These are phyloP conservation scores for Podaxis sp. DNA, from an alignment of 768 basidiomycete species.

Conservation along the genomic window DNA sequence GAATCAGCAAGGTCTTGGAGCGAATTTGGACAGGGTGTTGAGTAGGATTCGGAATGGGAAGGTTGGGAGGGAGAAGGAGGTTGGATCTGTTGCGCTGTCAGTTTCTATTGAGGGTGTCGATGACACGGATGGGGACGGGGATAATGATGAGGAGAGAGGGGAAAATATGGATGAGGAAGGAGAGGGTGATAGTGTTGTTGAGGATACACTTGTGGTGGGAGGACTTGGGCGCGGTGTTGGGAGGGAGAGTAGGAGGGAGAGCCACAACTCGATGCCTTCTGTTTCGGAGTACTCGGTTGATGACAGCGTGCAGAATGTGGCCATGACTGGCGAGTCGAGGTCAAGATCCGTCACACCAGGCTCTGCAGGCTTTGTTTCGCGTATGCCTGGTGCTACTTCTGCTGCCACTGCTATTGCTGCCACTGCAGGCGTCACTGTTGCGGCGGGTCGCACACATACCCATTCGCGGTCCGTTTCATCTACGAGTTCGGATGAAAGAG, in stretches of 20 bases:
- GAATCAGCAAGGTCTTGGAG: conserved; percentile 58
- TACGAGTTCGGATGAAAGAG: not conserved
- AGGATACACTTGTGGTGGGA: conserved; percentile 2
- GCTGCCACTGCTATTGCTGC: conserved; percentile 13
- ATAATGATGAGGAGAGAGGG: not conserved
- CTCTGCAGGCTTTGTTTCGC: conserved; percentile 30
- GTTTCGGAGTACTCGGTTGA: conserved; percentile 55
- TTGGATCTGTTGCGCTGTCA: conserved; percentile 17
- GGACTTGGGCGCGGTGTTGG: conserved; percentile 9
- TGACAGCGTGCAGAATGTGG: conserved; percentile 22
- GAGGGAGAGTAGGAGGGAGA: conserved; percentile 21
- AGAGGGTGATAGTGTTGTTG: not conserved
- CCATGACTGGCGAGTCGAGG: conserved; percentile 18
- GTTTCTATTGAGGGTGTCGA: not conserved
- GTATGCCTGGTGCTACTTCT: conserved; percentile 18
- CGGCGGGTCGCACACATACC: conserved; percentile 13
- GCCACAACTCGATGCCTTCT: conserved; percentile 31
- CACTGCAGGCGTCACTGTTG: not conserved
- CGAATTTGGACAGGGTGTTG: conserved; percentile 72
- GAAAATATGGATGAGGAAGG: not conserved
- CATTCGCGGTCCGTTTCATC: conserved; percentile 1
- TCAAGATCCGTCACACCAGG: conserved; percentile 45
- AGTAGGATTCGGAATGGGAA: conserved; percentile 72
- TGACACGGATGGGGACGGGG: conserved; percentile 1
- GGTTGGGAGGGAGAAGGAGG: conserved; percentile 34